phyloP scores from a whole-genome alignment of 164 flowering plant species.

The Annona squamosa region DNA sequence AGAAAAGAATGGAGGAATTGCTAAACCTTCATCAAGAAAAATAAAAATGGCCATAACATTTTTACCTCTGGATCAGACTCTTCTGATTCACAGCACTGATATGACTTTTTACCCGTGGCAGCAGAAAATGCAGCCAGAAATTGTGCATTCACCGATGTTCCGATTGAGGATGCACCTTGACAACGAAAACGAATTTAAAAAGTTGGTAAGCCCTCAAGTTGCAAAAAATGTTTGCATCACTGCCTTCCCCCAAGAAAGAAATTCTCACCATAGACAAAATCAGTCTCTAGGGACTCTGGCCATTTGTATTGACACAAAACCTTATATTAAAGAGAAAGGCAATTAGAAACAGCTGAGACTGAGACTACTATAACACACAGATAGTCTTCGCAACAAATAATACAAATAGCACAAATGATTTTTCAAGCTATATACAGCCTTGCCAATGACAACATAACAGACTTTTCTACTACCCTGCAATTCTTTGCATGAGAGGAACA shows the following conservation, averaged over 20 bases:
- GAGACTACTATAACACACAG: not conserved
- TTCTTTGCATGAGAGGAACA: not conserved
- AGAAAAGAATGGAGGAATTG: conserved; percentile 5
- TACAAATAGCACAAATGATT: no score
- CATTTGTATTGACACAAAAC: conserved; percentile 63
- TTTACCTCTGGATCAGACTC: conserved; percentile 95
- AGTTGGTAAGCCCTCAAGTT: not conserved
- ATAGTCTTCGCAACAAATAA: not conserved
- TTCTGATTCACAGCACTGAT: conserved; percentile 50
- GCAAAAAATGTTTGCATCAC: not conserved
- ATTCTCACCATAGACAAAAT: conserved; percentile 65
- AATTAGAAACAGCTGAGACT: not conserved
- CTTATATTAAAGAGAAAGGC: conserved; percentile 16
- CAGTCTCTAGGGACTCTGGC: conserved; percentile 73
- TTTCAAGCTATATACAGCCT: not conserved
- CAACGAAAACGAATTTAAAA: not conserved
- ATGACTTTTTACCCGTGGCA: conserved; percentile 69
- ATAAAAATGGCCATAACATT: not conserved
- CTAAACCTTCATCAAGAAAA: conserved; percentile 1
- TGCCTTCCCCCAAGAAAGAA: not conserved
- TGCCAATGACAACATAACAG: not conserved
- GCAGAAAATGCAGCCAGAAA: conserved; percentile 88
- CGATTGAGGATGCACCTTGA: conserved; percentile 80
- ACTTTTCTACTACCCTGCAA: not conserved
- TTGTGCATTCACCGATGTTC: conserved; percentile 58